These are phyloP conservation scores for Salvia splendens DNA, from an alignment of 257 asterid species.

Conservation along the genomic window DNA sequence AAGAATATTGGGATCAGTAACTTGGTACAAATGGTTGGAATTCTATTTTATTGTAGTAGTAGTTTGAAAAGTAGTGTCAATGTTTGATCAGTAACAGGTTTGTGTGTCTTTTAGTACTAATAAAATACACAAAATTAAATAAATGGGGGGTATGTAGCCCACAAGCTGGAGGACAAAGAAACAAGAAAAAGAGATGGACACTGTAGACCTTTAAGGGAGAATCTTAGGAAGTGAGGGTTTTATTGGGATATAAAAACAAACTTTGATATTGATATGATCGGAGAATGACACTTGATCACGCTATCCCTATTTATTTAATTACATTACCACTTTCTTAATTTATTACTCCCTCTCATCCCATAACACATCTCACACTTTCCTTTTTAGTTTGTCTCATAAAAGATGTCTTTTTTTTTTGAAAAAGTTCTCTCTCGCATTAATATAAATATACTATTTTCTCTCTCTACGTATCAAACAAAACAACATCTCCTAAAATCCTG, in stretches of 20 bases:
- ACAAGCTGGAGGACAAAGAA: constrained; percentile 37
- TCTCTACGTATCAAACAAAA: no score
- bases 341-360: no score
- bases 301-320: constrained; percentile 19
- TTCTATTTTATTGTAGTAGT: constrained; percentile 12
- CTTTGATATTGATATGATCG: constrained; percentile 47
- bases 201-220: constrained; percentile 59
- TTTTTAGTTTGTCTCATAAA: no score
- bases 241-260: constrained; percentile 39
- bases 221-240: constrained; percentile 56
- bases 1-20: constrained; percentile 19
- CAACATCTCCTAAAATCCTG: no score
- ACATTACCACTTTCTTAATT: constrained; percentile 28
- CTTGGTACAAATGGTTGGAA: constrained; percentile 12
- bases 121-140: background rate
- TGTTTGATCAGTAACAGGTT: constrained; percentile 38
- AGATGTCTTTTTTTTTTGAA: no score
- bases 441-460: no score
- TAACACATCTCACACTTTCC: no score
- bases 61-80: constrained; percentile 27
- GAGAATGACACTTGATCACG: constrained; percentile 53
- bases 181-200: constrained; percentile 32
- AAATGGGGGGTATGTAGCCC: constrained; percentile 27
- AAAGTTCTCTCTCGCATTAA: no score
- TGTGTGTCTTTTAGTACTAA: constrained; percentile 16